Base-by-base conservation (phyloP, 768 basidiomycete genomes). In the Pulveroboletus sp. region DNA sequence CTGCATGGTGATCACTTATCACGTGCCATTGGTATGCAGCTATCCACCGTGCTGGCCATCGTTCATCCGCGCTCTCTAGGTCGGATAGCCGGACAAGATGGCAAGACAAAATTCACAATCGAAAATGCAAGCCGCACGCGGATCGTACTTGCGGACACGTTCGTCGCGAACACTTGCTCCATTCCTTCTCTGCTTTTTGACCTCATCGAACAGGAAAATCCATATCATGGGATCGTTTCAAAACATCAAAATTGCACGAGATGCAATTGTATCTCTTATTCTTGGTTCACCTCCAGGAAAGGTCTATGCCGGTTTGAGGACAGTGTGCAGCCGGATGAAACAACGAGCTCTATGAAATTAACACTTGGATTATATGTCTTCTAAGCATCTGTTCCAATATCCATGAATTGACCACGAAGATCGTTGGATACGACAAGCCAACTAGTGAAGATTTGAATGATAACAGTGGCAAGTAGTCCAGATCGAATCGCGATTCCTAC, bases 101-200 rank as follows among this genome's bases (percentile, higher is more conserved):
- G 96, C 39, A 97, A 97, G 73, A 97, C 94, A 10, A 94, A 96
- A 67, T 98, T 97, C 68, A 93, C 94, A 2, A 98, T 99, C 48
- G 96, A 99, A 74, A 99, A 98, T 61, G 81, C 93, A 3, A 94
- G 86, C 58, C 80, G 95, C 50, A 99, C 96, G 26, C 86, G 96
- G n/a, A 97, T 99, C 49, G 91, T 99, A 40, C 82, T 99, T 37
- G 96, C 96, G 10, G 96, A 99, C 66, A 93, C 93, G 94, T 94
- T 63, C 47, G 89, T 80, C 17, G 21, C 21, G 13, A 14, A 24
- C 47, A 18, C 47, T 24, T 38, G 8, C 26, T 18, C 8, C 26
- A 8, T 28, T 28, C 38, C 5, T 46, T 10, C 18, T 7, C 35
- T 15, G 14, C 43, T 36, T 53, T 45, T 40, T 60, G 17, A 64